Base-by-base conservation (phyloP, 371 early-diverging fungal species). In the Mortierella sp. region DNA sequence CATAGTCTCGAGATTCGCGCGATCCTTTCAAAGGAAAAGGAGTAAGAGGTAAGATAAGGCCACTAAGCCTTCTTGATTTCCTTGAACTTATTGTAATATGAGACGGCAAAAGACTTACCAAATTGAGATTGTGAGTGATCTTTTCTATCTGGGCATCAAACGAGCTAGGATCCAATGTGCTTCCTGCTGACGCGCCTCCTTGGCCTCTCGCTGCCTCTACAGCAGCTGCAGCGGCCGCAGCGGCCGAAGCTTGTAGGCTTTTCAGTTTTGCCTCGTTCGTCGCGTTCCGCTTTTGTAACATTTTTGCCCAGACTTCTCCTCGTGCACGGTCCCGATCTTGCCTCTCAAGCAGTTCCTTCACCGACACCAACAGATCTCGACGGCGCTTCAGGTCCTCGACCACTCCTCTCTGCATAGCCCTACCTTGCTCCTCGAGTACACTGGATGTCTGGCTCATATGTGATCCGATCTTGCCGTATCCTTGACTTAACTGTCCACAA, bases 341-440 rank as follows among this genome's bases (percentile, higher is more conserved):
- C 17, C 62, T 50, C 32, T 51, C 60, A 39, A 56, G 32, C 55
- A 73, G 52, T 78, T 89, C 90, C 69, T 80, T 75, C 66, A 87
- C 83, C 17, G 91, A 86, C 3, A 88, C 82, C 23, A 90, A 75
- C 15, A 91, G 56, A 67, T 93, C 92, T 7, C 93, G 83, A 56
- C 90, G 86, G 12, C 85, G 80, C 56, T 93, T 93, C 59, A 93
- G 57, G 59, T 86, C 83, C 50, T 93, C 93, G 14, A 91, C 66
- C 17, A 89, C 78, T 3, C 85, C 87, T 56, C 88, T 73, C 27
- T 80, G 80, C 6, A 73, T 70, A n/a, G 82, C 64, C 19, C 61
- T 60, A 47, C 85, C 87, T 58, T 88, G 84, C 21, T 86, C 84
- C 42, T 89, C 89, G 63, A 88, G 56, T n/a, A 88, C 60, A 31